Evolutionary conservation across 2,329 filamentous ascomycete species (phyloP).

Genomic region (Claviceps digitariae): DNA sequence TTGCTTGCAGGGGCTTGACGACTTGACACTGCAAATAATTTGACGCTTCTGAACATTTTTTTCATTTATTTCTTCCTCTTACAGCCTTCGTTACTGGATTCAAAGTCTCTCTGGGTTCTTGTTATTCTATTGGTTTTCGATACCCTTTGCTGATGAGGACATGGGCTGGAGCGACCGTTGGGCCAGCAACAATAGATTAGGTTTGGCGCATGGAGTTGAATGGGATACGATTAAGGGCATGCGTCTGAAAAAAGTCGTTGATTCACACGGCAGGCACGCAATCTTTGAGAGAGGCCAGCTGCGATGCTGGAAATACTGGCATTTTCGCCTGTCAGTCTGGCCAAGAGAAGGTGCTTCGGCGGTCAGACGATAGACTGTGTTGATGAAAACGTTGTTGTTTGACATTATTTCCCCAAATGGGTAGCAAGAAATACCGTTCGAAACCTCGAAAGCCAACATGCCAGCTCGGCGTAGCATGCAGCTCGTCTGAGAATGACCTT

Average conservation of each 20-base stretch:
- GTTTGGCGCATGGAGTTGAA: neutral
- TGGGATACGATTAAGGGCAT: neutral
- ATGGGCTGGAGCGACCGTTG: neutral
- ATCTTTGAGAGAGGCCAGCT: neutral
- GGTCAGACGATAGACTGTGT: neutral
- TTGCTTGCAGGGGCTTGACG: neutral
- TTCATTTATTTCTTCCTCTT: neutral
- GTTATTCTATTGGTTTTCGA: neutral
- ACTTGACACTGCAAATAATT: neutral
- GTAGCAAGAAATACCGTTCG: neutral
- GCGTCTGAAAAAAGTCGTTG: neutral
- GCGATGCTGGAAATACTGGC: neutral
- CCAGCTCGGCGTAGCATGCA: neutral
- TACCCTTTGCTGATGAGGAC: neutral
- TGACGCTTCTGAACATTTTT: neutral
- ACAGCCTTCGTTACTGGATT: neutral
- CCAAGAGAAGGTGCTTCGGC: neutral
- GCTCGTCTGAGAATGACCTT: neutral
- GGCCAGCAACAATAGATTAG: neutral
- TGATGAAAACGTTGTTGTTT: neutral
- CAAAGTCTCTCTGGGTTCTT: neutral
- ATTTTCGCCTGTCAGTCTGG: neutral
- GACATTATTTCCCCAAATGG: no score
- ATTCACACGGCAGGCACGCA: neutral
- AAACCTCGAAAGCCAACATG: neutral